A percentile compares a stretch with the other conserved stretches of the same genome.
Conservation (phyloP, 2,329 filamentous ascomycete species). For the Scedosporium aurantiacum region DNA sequence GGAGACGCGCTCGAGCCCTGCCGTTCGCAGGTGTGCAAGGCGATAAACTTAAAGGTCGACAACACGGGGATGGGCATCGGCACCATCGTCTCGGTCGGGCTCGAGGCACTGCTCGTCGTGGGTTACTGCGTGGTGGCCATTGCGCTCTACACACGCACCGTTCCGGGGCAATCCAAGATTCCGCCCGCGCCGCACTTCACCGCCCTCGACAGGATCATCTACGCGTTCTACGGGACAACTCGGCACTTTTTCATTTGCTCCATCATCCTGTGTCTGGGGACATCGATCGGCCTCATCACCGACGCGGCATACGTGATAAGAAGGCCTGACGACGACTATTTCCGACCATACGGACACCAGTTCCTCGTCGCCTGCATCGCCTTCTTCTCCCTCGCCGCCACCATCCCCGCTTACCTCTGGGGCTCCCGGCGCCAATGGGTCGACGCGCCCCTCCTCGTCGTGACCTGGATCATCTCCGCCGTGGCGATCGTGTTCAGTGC, state of each 20-base stretch:
- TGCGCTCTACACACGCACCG: background rate
- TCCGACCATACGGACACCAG: background rate
- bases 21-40: background rate
- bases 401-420: conserved; percentile 2
- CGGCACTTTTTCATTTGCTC: background rate
- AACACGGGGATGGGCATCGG: background rate
- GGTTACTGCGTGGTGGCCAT: background rate
- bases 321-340: background rate
- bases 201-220: background rate
- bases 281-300: background rate
- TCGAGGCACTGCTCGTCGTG: background rate
- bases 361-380: background rate
- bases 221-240: background rate
- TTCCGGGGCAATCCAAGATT: background rate
- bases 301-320: background rate
- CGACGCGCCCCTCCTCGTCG: background rate
- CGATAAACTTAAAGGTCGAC: background rate
- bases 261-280: background rate
- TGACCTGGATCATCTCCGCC: background rate
- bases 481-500: background rate
- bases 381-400: conserved; percentile 4
- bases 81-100: background rate
- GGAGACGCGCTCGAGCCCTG: background rate
- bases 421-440: conserved; percentile 3
- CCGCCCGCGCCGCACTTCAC: background rate